Percentiles rank a stretch among this genome's conserved stretches.
Evolutionary conservation across 805 yeast species (phyloP).

Genomic region (Zygoascus biomembranicola): DNA sequence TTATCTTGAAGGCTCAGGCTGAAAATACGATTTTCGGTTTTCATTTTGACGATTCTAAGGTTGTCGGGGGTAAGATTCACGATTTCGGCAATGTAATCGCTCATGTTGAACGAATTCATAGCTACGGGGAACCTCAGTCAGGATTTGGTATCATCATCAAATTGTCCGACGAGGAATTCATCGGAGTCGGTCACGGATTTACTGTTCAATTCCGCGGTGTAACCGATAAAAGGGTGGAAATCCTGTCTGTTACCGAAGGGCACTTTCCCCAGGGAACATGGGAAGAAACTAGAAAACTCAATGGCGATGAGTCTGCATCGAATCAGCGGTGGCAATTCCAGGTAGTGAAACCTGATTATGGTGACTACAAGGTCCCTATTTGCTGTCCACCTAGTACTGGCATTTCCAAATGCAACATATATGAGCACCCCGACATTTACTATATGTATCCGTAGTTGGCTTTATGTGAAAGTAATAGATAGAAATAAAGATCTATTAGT

Average conservation of each 20-base stretch:
- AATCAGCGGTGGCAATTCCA: conserved; percentile 6
- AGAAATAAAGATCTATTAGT: neutral
- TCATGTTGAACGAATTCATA: conserved; percentile 3
- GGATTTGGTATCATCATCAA: conserved; percentile 15
- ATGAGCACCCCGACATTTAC: conserved; percentile 1
- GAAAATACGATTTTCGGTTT: conserved; percentile 8
- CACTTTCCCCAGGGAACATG: conserved; percentile 5
- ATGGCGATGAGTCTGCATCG: conserved; percentile 14
- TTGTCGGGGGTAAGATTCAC: neutral
- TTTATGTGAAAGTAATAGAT: neutral
- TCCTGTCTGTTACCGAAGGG: conserved; percentile 2
- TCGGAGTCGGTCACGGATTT: conserved; percentile 12
- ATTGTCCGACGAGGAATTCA: conserved; percentile 1
- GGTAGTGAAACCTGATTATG: conserved; percentile 5
- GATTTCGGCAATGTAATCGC: conserved; percentile 2
- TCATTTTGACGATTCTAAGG: conserved; percentile 8
- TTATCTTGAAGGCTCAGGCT: conserved; percentile 10
- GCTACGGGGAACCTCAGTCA: conserved; percentile 11
- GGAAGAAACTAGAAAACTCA: conserved; percentile 8
- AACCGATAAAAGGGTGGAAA: neutral
- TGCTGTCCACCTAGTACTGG: conserved; percentile 6
- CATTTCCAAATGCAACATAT: conserved; percentile 3
- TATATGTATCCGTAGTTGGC: too few relatives aligned
- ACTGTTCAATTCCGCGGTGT: conserved; percentile 3
- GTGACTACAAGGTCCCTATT: conserved; percentile 7